Base-by-base conservation (phyloP, 2,329 filamentous ascomycete species). In the Fusarium sp. region DNA sequence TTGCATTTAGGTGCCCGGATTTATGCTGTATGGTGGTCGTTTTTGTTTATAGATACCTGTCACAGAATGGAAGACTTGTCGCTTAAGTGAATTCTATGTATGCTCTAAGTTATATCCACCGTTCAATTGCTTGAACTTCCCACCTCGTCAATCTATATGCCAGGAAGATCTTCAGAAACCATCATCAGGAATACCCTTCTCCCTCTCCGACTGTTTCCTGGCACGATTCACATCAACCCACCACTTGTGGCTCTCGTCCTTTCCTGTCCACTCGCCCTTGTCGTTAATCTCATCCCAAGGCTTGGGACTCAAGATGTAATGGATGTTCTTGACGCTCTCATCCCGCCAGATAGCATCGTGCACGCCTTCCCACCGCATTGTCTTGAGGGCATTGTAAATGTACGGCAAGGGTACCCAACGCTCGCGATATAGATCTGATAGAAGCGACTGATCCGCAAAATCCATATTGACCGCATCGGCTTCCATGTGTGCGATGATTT, bases 311-410 rank as follows among this genome's bases (percentile, higher is more conserved):
- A 89, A 75, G 45, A 90, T 88, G 64, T 87, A 89, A 73, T 90
- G 88, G 8, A 90, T 76, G 69, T 88, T 88, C 80, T 87, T 88
- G 50, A 89, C 85, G 40, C 78, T 74, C 18, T 84, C 84, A 69
- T 90, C 87, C 12, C 80, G 77, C 88, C 88, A 90, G 58, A 90
- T 86, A 57, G 78, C 73, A 30, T 78, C 76, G 72, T 90, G 88
- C 31, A 88, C 86, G 13, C 79, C 81, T 16, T 80, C 71, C 80
- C 82, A 82, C 16, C 85, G 78, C 80, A 89, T 64, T 16, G 88
- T 89, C 83, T 89, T 89, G 65, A 90, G 82, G 11, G 86, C 88
- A 69, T 90, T 90, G 76, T 89, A 89, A 15, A 84, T 78, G 70
- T 89, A 89, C 2, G 87, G 86, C 70, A 90, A 79, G 8, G 84